A percentile compares a stretch with the other conserved stretches of the same genome.
These are phyloP conservation scores for Russula ochroleuca DNA, from an alignment of 768 basidiomycete species.

Conservation along the genomic window DNA sequence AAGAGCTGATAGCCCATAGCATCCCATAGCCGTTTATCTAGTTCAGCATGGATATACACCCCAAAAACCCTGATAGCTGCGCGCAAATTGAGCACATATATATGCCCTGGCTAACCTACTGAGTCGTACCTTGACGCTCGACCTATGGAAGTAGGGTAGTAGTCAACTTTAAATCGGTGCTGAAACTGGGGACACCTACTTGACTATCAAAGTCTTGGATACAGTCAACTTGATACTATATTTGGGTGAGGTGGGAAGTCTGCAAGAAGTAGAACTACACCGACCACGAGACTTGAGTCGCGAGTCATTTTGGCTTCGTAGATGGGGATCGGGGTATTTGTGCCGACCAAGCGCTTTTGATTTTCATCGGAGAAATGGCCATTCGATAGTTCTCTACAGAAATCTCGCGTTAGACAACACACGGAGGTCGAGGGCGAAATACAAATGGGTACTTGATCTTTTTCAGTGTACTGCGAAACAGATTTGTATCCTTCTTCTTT, in stretches of 20 bases:
- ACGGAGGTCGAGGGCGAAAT: not conserved
- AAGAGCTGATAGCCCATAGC: conserved; percentile 41
- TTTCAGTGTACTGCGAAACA: conserved; percentile 54
- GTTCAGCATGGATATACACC: conserved; percentile 46
- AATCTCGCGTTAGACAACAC: not conserved
- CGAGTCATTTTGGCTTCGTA: conserved; percentile 65
- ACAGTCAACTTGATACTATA: conserved; percentile 31
- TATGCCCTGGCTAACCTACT: not conserved
- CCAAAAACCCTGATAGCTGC: conserved; percentile 49
- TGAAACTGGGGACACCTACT: conserved; percentile 5
- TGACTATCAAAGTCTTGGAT: conserved; percentile 25
- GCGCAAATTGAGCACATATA: not conserved
- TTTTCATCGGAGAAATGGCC: conserved; percentile 68
- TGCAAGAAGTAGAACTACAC: not conserved
- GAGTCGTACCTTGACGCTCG: conserved; percentile 38
- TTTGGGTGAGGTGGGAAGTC: not conserved
- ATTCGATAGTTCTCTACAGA: conserved; percentile 56
- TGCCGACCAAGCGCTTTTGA: conserved; percentile 53
- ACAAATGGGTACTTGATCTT: conserved; percentile 52
- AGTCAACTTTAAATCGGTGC: not conserved
- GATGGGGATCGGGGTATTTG: conserved; percentile 48
- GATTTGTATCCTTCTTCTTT: conserved; percentile 42
- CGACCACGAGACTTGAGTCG: conserved; percentile 25
- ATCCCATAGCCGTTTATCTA: conserved; percentile 46
- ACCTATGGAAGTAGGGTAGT: conserved; percentile 30